Percentiles rank a stretch among this genome's conserved stretches.
phyloP scores from a whole-genome alignment of 768 basidiomycete genomes.

The Russula abietina region DNA sequence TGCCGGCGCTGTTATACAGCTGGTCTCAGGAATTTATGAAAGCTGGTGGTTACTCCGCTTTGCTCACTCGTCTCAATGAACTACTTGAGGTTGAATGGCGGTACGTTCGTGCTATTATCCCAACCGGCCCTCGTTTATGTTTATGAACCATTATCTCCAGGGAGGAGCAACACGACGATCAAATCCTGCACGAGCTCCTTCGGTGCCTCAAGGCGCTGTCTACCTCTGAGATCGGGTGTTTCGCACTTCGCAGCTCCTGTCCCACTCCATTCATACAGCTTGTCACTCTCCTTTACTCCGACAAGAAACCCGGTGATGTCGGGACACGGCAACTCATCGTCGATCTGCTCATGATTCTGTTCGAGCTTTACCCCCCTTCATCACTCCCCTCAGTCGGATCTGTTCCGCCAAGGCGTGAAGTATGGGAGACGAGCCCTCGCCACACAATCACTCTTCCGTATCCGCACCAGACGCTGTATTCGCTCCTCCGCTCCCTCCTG shows the following conservation, averaged over 20 bases:
- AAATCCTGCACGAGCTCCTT: constrained; percentile 84
- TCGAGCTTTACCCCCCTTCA: constrained; percentile 79
- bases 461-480: constrained; percentile 68
- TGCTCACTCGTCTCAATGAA: constrained; percentile 82
- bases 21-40: constrained; percentile 88
- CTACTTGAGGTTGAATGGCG: constrained; percentile 96
- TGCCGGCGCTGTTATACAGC: constrained; percentile 35
- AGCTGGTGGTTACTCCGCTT: constrained; percentile 76
- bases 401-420: constrained; percentile 15
- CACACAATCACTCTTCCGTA: constrained; percentile 60
- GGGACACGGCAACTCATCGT: constrained; percentile 84
- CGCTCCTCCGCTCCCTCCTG: constrained; percentile 68
- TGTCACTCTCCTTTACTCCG: constrained; percentile 81
- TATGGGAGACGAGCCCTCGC: constrained; percentile 35
- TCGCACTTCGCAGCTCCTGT: constrained; percentile 81
- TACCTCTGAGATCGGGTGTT: constrained; percentile 83
- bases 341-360: constrained; percentile 80
- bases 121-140: neutral
- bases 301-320: constrained; percentile 97
- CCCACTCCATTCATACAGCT: constrained; percentile 86
- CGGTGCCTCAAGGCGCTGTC: constrained; percentile 92
- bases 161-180: constrained; percentile 97
- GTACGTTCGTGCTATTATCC: constrained; percentile 36
- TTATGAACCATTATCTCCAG: constrained; percentile 36
- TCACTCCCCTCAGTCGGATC: constrained; percentile 51